phyloP scores from a whole-genome alignment of 345 rosid species.

The Salix arbutifolia region DNA sequence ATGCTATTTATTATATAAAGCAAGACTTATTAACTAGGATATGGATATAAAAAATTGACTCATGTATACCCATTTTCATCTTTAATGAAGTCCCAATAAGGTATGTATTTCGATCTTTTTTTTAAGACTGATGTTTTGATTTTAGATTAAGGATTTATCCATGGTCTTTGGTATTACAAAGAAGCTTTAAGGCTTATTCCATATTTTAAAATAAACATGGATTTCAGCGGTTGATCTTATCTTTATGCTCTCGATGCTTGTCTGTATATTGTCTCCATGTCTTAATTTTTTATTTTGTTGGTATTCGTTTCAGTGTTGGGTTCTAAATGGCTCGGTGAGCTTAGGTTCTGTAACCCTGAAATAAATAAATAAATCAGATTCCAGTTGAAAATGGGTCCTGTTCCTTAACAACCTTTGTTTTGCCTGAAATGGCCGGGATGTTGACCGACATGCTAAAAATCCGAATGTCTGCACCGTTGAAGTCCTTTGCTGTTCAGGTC shows the following conservation, averaged over 20 bases:
- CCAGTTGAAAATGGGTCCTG: constrained; percentile 9
- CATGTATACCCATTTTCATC: too few relatives aligned
- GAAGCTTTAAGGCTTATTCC: background rate
- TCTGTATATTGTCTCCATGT: background rate
- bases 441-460: constrained; percentile 29
- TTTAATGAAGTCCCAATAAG: too few relatives aligned
- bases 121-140: too few relatives aligned
- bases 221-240: too few relatives aligned
- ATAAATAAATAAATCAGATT: background rate
- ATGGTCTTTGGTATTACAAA: background rate
- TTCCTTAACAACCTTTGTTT: constrained; percentile 40
- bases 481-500: constrained; percentile 77
- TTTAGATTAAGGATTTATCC: background rate
- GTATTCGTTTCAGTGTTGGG: background rate
- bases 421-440: constrained; percentile 89
- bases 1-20: too few relatives aligned
- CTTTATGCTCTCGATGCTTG: background rate
- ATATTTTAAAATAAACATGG: too few relatives aligned
- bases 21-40: too few relatives aligned
- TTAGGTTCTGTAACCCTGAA: background rate
- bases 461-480: constrained; percentile 47
- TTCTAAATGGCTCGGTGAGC: background rate
- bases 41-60: too few relatives aligned
- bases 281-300: background rate
- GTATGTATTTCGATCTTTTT: too few relatives aligned